A percentile compares a stretch with the other conserved stretches of the same genome.
These are phyloP conservation scores for Stevia rebaudiana DNA, from an alignment of 140 eudicot species.

Conservation along the genomic window DNA sequence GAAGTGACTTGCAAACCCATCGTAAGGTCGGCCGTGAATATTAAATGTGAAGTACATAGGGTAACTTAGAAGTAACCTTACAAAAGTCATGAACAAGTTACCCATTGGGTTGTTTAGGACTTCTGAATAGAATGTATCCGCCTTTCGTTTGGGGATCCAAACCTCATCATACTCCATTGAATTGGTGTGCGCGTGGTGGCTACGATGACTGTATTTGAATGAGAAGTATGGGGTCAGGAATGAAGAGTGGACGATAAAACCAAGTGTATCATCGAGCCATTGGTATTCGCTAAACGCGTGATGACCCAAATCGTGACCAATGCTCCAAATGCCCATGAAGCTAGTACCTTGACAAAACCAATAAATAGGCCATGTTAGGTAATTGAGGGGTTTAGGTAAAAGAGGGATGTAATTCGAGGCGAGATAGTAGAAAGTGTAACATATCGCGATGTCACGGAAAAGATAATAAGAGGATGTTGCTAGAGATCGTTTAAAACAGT, in stretches of 20 bases:
- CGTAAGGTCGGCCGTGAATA: not conserved
- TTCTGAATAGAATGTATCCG: conserved; percentile 13
- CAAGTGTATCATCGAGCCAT: conserved; percentile 13
- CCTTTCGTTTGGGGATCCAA: conserved; percentile 22
- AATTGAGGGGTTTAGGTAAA: conserved; percentile 9
- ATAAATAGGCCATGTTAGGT: conserved; percentile 23
- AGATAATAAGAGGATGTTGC: conserved; percentile 19
- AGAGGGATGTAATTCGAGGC: conserved; percentile 19
- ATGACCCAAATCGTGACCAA: conserved; percentile 24
- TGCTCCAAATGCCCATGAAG: conserved; percentile 23
- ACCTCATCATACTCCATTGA: conserved; percentile 20
- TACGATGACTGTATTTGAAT: conserved; percentile 20
- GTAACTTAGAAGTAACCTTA: conserved; percentile 5
- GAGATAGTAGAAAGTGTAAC: not conserved
- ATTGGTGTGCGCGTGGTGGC: conserved; percentile 27
- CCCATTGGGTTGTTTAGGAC: conserved; percentile 14
- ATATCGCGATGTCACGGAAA: conserved; percentile 18
- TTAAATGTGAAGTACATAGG: conserved; percentile 21
- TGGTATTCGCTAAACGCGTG: conserved; percentile 14
- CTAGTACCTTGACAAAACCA: conserved; percentile 22
- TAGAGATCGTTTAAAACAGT: conserved; percentile 25
- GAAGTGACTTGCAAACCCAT: conserved; percentile 21
- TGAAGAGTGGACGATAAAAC: conserved; percentile 15
- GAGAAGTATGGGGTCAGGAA: conserved; percentile 22
- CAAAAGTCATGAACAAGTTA: conserved; percentile 16